Evolutionary conservation across 352 stramenopile species (phyloP).

Genomic region (Globisporangium abappressorium): DNA sequence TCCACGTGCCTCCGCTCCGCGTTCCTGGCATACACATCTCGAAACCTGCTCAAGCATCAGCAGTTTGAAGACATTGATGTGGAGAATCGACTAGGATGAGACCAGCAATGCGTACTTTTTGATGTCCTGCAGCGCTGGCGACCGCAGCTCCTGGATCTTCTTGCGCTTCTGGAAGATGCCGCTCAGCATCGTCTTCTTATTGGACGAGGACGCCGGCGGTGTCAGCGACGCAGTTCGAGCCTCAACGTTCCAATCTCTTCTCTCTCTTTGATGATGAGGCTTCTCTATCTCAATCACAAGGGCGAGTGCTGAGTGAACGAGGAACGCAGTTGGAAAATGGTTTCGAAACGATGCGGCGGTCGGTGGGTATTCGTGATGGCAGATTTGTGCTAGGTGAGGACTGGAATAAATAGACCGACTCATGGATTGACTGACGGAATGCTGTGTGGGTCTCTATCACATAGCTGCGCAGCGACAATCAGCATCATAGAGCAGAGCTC

Average conservation of each 20-base stretch:
- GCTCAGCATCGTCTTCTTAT: slow-evolving; percentile 42
- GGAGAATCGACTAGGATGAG: not conserved
- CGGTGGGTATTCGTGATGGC: not conserved
- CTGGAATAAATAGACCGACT: slow-evolving; percentile 4
- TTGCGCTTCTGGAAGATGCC: slow-evolving; percentile 80
- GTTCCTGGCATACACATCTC: slow-evolving; percentile 63
- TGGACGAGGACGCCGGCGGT: not conserved
- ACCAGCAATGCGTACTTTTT: slow-evolving; percentile 41
- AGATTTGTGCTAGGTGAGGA: not conserved
- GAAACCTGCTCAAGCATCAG: slow-evolving; percentile 37
- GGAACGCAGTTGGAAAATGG: not conserved
- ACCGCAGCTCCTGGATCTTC: slow-evolving; percentile 74
- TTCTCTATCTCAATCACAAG: not conserved
- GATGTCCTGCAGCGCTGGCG: slow-evolving; percentile 70
- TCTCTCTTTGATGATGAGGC: not conserved
- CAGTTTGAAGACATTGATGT: not conserved
- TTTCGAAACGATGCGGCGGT: slow-evolving; percentile 4
- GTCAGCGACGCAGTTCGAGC: not conserved
- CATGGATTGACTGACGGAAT: not conserved
- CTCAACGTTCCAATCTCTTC: not conserved
- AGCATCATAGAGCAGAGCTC: not conserved
- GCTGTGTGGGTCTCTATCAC: not conserved
- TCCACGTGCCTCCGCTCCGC: slow-evolving; percentile 57
- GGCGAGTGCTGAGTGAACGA: not conserved
- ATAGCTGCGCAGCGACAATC: not conserved